Evolutionary conservation across 73 alveolate species (phyloP).

Genomic region (Paramecium primaurelia): DNA sequence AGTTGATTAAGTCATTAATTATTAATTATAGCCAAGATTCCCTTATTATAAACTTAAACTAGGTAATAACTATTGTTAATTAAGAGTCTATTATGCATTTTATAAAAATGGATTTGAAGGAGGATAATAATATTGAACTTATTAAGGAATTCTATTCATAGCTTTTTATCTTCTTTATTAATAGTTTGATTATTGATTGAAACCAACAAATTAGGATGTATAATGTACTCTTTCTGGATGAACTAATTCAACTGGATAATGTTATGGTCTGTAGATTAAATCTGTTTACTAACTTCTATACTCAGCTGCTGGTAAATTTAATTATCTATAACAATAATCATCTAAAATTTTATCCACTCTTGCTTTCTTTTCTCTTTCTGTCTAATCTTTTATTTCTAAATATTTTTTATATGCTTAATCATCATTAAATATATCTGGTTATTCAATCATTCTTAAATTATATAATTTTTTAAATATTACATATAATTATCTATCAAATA

Average conservation of each 20-base stretch:
- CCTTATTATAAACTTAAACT: background rate
- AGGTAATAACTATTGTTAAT: background rate
- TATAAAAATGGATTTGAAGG: background rate
- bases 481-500: too few species aligned
- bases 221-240: constrained; percentile 14
- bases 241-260: constrained; percentile 20
- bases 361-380: background rate
- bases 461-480: background rate
- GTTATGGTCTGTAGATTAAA: background rate
- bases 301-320: constrained; percentile 28
- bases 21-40: background rate
- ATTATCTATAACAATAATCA: constrained; percentile 6
- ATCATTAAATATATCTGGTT: constrained; percentile 17
- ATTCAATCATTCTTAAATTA: background rate
- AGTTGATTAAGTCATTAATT: background rate
- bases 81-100: background rate
- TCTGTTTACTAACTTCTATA: background rate
- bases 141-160: background rate
- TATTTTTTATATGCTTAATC: background rate
- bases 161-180: background rate
- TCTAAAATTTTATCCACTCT: constrained; percentile 14
- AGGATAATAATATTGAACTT: background rate
- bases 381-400: background rate
- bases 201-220: constrained; percentile 27
- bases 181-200: background rate